Base-by-base conservation (phyloP, 768 basidiomycete species). In the Hericium rajendrae region DNA sequence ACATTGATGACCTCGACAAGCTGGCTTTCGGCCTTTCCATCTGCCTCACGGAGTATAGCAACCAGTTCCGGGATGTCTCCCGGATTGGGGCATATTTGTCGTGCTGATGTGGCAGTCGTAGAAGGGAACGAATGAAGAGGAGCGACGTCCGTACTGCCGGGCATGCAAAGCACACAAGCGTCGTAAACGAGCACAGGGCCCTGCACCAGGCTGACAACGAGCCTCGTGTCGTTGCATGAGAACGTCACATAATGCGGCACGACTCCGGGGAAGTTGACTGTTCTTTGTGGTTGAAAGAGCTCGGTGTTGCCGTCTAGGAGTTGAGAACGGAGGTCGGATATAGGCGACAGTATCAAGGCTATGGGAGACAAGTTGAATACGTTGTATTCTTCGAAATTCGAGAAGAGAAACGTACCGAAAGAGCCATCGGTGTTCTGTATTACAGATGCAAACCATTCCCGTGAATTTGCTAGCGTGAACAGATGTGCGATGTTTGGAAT, bases 401-500 rank as follows among this genome's bases (percentile, higher is more conserved):
- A 20, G 10, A 8, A 15, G 9, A 9, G 26, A 1, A 26, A n/a
- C 49, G 6, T 48, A 32, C 43, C 51, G 22, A 22, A 4, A 9
- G 8, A 50, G 62, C 63, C 67, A 48, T 51, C 60, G 54, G 69
- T 64, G 51, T 71, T 70, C 40, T 71, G 69, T 48, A 70, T 75
- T 10, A 81, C 77, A 37, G 86, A 85, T 49, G 80, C 84, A 68
- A 90, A 91, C 82, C 83, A 90, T 28, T 81, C 84, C 60, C 73
- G 78, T 12, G 73, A 69, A 65, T 84, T 86, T 2, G 83, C 76
- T 2, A 79, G 73, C 3, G 82, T 77, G 61, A 91, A 80, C 16
- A 86, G 72, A 54, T 70, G 76, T 41, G 78, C 80, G 24, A 77
- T 74, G 6, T 76, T 70, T 2, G 73, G 71, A 46, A 75, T 61